A percentile compares a stretch with the other conserved stretches of the same genome.
phyloP scores from a whole-genome alignment of 192 early-diverging fungal species.

The Chytriomyces hyalinus region DNA sequence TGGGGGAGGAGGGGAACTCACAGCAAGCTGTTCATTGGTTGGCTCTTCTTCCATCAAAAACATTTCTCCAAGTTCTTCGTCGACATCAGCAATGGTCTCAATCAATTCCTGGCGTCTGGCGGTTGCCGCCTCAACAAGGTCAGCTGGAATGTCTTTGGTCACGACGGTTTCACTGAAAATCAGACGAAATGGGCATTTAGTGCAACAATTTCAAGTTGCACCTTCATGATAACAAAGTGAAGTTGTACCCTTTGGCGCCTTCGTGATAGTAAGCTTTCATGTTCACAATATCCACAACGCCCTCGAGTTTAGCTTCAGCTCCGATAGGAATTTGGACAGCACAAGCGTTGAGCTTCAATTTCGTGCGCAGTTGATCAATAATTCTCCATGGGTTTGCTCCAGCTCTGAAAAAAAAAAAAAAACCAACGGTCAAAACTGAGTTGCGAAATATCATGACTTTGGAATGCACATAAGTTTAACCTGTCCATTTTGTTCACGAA shows the following conservation, averaged over 20 bases:
- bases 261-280: slow-evolving; percentile 90
- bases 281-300: slow-evolving; percentile 89
- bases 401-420: slow-evolving; percentile 13
- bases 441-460: not conserved
- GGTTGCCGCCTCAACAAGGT: slow-evolving; percentile 46
- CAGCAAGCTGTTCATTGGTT: slow-evolving; percentile 71
- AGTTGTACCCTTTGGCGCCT: slow-evolving; percentile 77
- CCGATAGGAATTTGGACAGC: slow-evolving; percentile 73
- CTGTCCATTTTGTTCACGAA: slow-evolving; percentile 99
- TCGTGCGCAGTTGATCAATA: slow-evolving; percentile 64
- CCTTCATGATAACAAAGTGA: not conserved
- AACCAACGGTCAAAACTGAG: not conserved
- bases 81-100: slow-evolving; percentile 83
- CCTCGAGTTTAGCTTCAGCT: slow-evolving; percentile 81
- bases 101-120: slow-evolving; percentile 76
- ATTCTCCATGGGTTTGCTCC: slow-evolving; percentile 71
- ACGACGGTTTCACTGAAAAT: slow-evolving; percentile 63
- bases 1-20: slow-evolving; percentile 47
- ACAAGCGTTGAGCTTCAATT: slow-evolving; percentile 55
- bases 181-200: slow-evolving; percentile 48
- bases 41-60: slow-evolving; percentile 77
- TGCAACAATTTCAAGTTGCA: not conserved
- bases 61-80: slow-evolving; percentile 84
- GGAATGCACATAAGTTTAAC: slow-evolving; percentile 57
- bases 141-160: slow-evolving; percentile 48